Evolutionary conservation across 2,329 filamentous ascomycete genomes (phyloP), one percentile per base, ranked within the genome.

Genomic region (Calonectria pteridis): DNA sequence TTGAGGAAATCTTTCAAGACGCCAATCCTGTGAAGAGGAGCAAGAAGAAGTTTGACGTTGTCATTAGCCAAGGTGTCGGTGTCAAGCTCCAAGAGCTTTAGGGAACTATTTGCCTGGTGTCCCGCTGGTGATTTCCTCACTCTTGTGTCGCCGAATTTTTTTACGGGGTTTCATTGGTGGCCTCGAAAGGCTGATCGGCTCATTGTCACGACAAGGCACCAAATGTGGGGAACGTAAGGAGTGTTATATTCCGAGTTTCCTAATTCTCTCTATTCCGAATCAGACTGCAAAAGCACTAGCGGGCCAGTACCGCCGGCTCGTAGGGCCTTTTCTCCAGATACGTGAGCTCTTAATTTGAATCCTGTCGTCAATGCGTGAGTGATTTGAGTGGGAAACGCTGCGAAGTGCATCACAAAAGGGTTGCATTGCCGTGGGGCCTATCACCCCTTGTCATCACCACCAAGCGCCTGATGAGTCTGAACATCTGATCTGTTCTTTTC

Each of bases 361-460:
- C 72, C 67, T 73, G 71, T 29, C 20, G 29, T 73, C 71, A 69
- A 72, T 66, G 63, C 70, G 69, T 63, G 67, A 72, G 77, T 68
- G 77, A 46, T 53, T 16, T 43, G 72, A 58, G 75, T 75, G 75
- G 59, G 67, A 33, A 63, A 62, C 40, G 69, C 71, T 78, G 77
- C 77, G 77, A 77, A 67, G 68, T 73, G 75, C 71, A 59, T 63
- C 55, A 37, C 67, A 26, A 40, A 50, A 51, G 64, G 69, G 68
- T 72, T 76, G 64, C 75, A 73, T 73, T 23, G 64, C 53, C 23
- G 64, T 37, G 23, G 28, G 46, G 26, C 55, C 16, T 20, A 14
- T 43, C 26, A 16, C 58, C 43, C 51, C 29, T 29, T 26, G 23
- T 26, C 7, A n/a, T 37, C 40, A 49, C n/a, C 26, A 26, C 35